Evolutionary conservation across 2,329 filamentous ascomycete species (phyloP), one percentile per base, ranked within the genome.

Genomic region (Zymoseptoria passerinii): DNA sequence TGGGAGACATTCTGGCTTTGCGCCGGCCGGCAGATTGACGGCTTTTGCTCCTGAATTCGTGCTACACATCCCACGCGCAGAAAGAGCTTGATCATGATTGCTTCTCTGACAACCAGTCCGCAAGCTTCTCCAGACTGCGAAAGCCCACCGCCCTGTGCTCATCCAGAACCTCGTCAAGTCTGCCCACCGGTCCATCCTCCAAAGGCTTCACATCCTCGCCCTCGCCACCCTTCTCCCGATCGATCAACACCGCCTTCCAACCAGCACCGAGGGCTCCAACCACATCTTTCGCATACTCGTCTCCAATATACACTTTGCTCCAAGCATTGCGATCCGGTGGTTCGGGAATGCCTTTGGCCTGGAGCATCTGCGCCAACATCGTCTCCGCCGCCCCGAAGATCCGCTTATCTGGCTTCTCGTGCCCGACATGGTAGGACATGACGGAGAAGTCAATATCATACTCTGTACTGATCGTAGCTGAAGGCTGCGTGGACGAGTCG

Each of bases 1-100:
- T 95, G 40, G 75, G 76, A 13, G 83, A 84, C 63, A 89, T 95
- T 48, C 70, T 92, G 63, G 78, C 79, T 8, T 67, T 89, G 61
- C 78, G 81, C 58, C 76, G 80, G 54, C 76, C 56, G 50, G 8
- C 50, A n/a, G 16, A 51, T 19, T 28, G 23, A 23, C 16, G 13
- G 52, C 35, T n/a, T 13, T 8, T 44, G 28, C n/a, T 40, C 13
- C 23, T 50, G 35, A 10, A 20, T 18, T 16, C 54, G 16, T 56
- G 28, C 13, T 52, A 27, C 50, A 52, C 29, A 9, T 8, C 7
- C 23, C 8, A 8, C 9, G 8, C 18, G 13, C 23, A 23, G 23
- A 23, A 4, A 23, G 23, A 23, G 23, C 23, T 23, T 23, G 23
- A 23, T 23, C 9, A 16, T 54, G 18, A 40, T 16, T 8, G 35